Evolutionary conservation across 2,329 filamentous ascomycete genomes (phyloP).

Genomic region (Bretziella fagacearum): DNA sequence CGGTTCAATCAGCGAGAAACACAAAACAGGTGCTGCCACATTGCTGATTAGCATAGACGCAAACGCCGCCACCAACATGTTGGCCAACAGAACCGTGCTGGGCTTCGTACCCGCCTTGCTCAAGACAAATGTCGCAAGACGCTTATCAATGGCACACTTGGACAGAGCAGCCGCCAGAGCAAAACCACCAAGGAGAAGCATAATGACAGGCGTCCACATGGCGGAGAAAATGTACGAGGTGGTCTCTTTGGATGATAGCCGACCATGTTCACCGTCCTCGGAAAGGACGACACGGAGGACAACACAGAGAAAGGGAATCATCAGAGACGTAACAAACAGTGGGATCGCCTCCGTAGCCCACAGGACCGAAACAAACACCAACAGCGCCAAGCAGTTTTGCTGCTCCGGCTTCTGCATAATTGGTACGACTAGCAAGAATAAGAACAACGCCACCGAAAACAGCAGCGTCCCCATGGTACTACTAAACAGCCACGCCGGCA

Average conservation of each 20-base stretch:
- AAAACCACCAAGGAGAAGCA: slow-evolving; percentile 91
- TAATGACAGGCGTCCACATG: slow-evolving; percentile 99
- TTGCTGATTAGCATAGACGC: slow-evolving; percentile 99
- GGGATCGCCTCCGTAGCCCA: slow-evolving; percentile 99
- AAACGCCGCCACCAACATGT: slow-evolving; percentile 97
- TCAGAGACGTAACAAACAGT: slow-evolving; percentile 84
- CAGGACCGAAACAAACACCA: slow-evolving; percentile 80
- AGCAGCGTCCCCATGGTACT: slow-evolving; percentile 65
- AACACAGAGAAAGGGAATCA: slow-evolving; percentile 87
- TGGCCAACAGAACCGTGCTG: slow-evolving; percentile 77
- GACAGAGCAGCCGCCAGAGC: slow-evolving; percentile 88
- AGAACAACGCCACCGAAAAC: slow-evolving; percentile 40
- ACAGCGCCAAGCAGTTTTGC: slow-evolving; percentile 86
- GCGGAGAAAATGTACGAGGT: slow-evolving; percentile 75
- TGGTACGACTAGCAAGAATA: slow-evolving; percentile 34
- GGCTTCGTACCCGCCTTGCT: slow-evolving; percentile 92
- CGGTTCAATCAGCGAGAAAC: slow-evolving; percentile 95
- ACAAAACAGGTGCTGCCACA: slow-evolving; percentile 88
- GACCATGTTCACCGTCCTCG: slow-evolving; percentile 47
- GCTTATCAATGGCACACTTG: slow-evolving; percentile 95
- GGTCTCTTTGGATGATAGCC: slow-evolving; percentile 64
- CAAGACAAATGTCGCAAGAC: slow-evolving; percentile 87
- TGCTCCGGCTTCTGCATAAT: slow-evolving; percentile 80
- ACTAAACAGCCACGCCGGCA: slow-evolving; percentile 71
- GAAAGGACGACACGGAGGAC: slow-evolving; percentile 68